A percentile compares a stretch with the other conserved stretches of the same genome.
phyloP scores from a whole-genome alignment of 441 rosid species.

The Geranium incanum region DNA sequence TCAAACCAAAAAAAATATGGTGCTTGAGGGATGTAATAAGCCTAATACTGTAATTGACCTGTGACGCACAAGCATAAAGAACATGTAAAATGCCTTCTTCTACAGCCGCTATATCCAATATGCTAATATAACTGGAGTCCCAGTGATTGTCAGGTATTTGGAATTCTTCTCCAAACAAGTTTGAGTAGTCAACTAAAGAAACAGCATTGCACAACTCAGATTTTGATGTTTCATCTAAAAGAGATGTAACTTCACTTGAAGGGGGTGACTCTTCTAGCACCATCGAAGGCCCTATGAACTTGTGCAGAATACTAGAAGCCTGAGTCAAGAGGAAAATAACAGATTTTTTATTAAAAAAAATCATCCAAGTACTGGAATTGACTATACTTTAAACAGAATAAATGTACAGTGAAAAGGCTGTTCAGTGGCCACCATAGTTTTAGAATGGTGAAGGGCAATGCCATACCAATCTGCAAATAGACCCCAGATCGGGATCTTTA shows the following conservation, averaged over 20 bases:
- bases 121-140: conserved; percentile 47
- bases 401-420: background rate
- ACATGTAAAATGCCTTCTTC: conserved; percentile 87
- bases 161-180: conserved; percentile 72
- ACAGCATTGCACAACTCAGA: conserved; percentile 35
- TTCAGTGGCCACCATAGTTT: conserved; percentile 13
- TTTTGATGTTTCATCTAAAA: conserved; percentile 40
- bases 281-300: conserved; percentile 43
- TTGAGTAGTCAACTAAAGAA: conserved; percentile 50
- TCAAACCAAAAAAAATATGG: conserved; percentile 12
- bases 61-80: conserved; percentile 85
- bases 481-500: conserved; percentile 54
- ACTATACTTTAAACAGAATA: conserved; percentile 8
- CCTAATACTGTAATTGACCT: conserved; percentile 51
- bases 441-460: conserved; percentile 19
- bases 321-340: conserved; percentile 29
- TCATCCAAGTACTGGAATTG: conserved; percentile 14
- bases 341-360: conserved; percentile 15
- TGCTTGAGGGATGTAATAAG: conserved; percentile 17
- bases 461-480: conserved; percentile 58
- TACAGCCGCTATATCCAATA: conserved; percentile 62
- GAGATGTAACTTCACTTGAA: conserved; percentile 33
- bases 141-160: conserved; percentile 45
- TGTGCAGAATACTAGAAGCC: conserved; percentile 64
- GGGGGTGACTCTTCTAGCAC: conserved; percentile 32